A percentile compares a stretch with the other conserved stretches of the same genome.
Evolutionary conservation across 208 protist species (phyloP).

Genomic region (Histomonas meleagridis): DNA sequence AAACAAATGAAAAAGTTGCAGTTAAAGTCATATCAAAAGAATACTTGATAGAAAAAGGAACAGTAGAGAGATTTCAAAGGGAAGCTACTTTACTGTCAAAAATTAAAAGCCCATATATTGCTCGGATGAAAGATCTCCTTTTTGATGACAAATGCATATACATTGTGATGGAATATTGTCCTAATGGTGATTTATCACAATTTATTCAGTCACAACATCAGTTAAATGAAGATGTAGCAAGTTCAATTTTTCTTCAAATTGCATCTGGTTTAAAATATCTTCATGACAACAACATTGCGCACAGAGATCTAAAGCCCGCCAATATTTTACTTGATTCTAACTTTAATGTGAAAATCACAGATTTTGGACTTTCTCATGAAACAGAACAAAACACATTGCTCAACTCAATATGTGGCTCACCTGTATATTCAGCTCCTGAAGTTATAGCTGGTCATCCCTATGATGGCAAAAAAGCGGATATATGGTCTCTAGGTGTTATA

Average conservation of each 20-base stretch:
- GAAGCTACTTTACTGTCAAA: background rate
- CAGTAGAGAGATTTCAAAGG: background rate
- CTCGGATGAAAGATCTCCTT: background rate
- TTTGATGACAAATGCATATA: background rate
- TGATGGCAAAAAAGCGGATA: background rate
- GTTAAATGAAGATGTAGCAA: background rate
- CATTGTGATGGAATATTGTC: background rate
- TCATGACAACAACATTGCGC: background rate
- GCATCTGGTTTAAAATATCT: background rate
- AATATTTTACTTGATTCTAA: background rate
- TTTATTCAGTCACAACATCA: background rate
- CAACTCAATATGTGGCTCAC: background rate
- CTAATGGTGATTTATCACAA: background rate
- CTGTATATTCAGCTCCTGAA: background rate
- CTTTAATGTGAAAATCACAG: background rate
- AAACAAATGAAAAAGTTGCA: background rate
- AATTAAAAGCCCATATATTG: background rate
- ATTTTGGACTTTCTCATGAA: background rate
- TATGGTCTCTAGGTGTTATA: conserved; percentile 2
- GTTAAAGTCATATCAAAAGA: background rate
- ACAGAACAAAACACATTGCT: background rate
- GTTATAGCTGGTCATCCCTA: background rate
- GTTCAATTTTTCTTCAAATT: background rate
- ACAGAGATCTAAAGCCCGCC: background rate
- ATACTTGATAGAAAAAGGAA: background rate